phyloP scores from a whole-genome alignment of 139 green algal species.

The Marvania coccoides region DNA sequence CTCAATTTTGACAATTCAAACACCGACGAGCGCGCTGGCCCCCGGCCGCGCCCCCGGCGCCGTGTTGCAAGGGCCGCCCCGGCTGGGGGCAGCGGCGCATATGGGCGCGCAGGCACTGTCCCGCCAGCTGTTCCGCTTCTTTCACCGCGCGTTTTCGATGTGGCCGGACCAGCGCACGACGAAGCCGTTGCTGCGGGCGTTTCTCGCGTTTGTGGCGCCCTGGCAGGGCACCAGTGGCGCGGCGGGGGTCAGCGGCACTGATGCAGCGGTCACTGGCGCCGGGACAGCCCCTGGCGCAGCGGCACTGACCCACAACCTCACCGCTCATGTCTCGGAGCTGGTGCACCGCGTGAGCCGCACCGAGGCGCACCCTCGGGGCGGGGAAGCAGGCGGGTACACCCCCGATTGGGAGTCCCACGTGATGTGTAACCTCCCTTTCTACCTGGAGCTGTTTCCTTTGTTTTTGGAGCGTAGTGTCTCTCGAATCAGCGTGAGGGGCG shows the following conservation, averaged over 20 bases:
- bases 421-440: conserved; percentile 72
- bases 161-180: conserved; percentile 54
- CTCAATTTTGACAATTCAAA: conserved; percentile 22
- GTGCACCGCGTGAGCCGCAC: conserved; percentile 22
- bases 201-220: conserved; percentile 48
- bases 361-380: neutral
- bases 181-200: conserved; percentile 46
- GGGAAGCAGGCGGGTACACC: conserved; percentile 13
- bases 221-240: conserved; percentile 31
- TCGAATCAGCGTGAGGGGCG: conserved; percentile 18
- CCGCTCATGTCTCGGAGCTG: conserved; percentile 18
- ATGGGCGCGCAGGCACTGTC: conserved; percentile 41
- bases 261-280: neutral
- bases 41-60: neutral
- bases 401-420: conserved; percentile 63
- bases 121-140: conserved; percentile 58
- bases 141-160: conserved; percentile 45
- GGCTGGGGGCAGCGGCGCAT: conserved; percentile 13
- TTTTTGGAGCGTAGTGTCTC: conserved; percentile 42
- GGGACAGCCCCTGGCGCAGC: neutral
- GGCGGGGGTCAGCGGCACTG: neutral
- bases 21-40: neutral
- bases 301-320: conserved; percentile 14
- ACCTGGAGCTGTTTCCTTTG: conserved; percentile 62
- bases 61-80: neutral